Percentiles rank a stretch among this genome's conserved stretches.
Conservation (phyloP, 768 basidiomycete genomes). For the Fibroporia radiculosa region DNA sequence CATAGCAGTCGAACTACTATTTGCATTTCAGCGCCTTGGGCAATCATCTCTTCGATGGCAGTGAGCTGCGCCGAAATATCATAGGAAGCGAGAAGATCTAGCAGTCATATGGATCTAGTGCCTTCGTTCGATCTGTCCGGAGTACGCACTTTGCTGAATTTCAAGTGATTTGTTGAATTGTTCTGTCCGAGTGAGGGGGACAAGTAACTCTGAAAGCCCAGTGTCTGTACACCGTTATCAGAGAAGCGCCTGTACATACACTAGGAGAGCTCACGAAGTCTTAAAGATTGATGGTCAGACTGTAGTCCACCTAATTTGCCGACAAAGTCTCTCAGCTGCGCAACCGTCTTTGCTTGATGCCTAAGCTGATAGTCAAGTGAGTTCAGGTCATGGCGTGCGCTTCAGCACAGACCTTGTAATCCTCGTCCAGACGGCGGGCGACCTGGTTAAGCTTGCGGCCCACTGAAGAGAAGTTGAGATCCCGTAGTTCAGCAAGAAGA, state of each 20-base stretch:
- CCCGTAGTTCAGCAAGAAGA: slow-evolving; percentile 75
- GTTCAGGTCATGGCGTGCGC: not conserved
- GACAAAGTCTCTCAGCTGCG: slow-evolving; percentile 90
- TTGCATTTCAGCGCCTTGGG: slow-evolving; percentile 78
- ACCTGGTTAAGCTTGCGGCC: slow-evolving; percentile 74
- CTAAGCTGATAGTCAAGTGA: slow-evolving; percentile 45
- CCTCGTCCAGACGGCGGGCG: slow-evolving; percentile 81
- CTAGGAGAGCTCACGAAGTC: slow-evolving; percentile 59
- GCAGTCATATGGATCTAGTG: not conserved
- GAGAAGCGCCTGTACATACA: slow-evolving; percentile 4
- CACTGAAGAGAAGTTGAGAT: slow-evolving; percentile 87
- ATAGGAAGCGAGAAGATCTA: slow-evolving; percentile 93
- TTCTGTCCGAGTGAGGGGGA: slow-evolving; percentile 77
- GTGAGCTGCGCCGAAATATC: slow-evolving; percentile 71
- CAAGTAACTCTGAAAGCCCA: slow-evolving; percentile 85
- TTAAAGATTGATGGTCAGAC: slow-evolving; percentile 81
- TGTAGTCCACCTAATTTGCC: slow-evolving; percentile 91
- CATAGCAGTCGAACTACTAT: slow-evolving; percentile 75
- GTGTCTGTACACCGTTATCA: slow-evolving; percentile 54
- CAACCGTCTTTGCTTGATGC: slow-evolving; percentile 82
- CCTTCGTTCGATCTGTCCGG: not conserved
- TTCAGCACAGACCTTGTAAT: slow-evolving; percentile 67
- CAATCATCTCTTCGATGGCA: slow-evolving; percentile 88
- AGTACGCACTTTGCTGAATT: slow-evolving; percentile 82
- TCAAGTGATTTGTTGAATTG: slow-evolving; percentile 89